Percentiles rank a stretch among this genome's conserved stretches.
Evolutionary conservation across 441 rosid genomes (phyloP).

Genomic region (Corymbia calophylla): DNA sequence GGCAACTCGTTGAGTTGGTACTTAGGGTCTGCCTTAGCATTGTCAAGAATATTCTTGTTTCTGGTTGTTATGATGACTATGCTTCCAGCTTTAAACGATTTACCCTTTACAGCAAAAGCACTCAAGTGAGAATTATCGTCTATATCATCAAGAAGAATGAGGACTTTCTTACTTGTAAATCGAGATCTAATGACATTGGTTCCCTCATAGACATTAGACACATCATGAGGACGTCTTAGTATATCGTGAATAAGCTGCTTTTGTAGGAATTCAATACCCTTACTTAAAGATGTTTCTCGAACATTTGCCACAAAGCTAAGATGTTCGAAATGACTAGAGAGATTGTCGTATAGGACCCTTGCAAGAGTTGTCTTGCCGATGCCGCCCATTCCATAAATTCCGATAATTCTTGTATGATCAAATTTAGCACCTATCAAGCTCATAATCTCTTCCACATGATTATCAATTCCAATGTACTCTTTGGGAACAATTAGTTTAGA

Average conservation of each 20-base stretch:
- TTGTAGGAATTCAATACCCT: not conserved
- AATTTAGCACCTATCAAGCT: not conserved
- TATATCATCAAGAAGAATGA: not conserved
- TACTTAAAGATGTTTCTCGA: not conserved
- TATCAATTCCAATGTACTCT: not conserved
- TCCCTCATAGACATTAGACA: not conserved
- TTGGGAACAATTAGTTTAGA: not conserved
- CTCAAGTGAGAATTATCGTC: too few species aligned
- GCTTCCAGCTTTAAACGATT: not conserved
- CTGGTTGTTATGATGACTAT: not conserved
- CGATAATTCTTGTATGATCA: not conserved
- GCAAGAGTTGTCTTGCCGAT: not conserved
- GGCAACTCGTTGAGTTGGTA: not conserved
- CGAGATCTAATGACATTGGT: not conserved
- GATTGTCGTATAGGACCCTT: not conserved
- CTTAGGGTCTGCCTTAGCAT: not conserved
- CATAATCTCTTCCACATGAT: not conserved
- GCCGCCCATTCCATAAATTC: not conserved
- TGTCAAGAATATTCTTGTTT: not conserved
- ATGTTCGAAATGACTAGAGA: not conserved
- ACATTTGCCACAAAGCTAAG: not conserved
- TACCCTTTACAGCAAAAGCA: too few species aligned
- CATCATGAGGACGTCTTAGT: not conserved
- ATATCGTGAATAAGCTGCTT: not conserved
- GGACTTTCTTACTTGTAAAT: not conserved